Conservation (phyloP, 257 asterid genomes). For the Petrea volubilis region DNA sequence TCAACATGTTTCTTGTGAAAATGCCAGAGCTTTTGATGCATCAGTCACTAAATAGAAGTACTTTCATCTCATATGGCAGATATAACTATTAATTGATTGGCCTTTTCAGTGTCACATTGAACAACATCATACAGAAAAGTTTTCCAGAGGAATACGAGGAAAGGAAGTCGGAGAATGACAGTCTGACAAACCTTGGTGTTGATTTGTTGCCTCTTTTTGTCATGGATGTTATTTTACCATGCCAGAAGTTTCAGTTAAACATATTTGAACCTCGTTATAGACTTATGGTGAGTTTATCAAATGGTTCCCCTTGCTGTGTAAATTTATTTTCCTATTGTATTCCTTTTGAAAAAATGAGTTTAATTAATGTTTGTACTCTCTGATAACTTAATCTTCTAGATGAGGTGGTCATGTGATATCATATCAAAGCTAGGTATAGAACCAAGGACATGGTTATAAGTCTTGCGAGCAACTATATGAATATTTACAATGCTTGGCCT, state of each 20-base stretch:
- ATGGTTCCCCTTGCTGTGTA: not conserved
- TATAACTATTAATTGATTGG: conserved; percentile 25
- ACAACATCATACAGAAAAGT: conserved; percentile 85
- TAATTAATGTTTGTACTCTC: not conserved
- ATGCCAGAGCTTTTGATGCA: not conserved
- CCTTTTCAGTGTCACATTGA: conserved; percentile 81
- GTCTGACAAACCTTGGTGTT: conserved; percentile 66
- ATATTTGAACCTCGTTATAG: conserved; percentile 99
- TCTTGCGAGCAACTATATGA: not conserved
- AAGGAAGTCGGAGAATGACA: conserved; percentile 78
- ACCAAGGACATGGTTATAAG: not conserved
- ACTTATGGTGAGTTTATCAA: conserved; percentile 76
- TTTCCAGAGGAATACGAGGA: conserved; percentile 91
- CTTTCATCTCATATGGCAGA: conserved; percentile 10
- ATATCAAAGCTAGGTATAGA: not conserved
- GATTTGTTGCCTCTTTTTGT: conserved; percentile 94
- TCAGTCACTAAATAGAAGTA: not conserved
- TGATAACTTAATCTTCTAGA: not conserved
- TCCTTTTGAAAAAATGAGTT: not conserved
- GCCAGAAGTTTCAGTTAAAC: conserved; percentile 93
- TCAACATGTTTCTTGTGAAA: not conserved
- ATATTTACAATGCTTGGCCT: conserved; percentile 3
- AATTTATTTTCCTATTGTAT: not conserved
- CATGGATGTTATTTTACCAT: conserved; percentile 95
- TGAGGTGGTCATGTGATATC: not conserved